Evolutionary conservation across 192 early-diverging fungal genomes (phyloP), one percentile per base, ranked within the genome.

Genomic region (Coemansia sp.): DNA sequence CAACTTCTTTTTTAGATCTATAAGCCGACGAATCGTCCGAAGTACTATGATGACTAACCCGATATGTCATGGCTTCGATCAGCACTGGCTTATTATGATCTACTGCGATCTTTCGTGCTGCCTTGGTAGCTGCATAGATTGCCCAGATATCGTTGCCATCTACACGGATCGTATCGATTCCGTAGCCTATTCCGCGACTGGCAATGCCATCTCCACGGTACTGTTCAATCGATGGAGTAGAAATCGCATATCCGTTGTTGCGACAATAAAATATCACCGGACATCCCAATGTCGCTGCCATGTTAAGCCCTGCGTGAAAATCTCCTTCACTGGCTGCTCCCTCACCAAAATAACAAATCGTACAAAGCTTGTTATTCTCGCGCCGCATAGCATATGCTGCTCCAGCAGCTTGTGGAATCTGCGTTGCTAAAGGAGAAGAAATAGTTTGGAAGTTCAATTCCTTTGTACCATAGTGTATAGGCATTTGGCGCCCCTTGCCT

Each of bases 131-230:
- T 50, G 91, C 92, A 63, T 96, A 97, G n/a, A 95, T 90, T 4
- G 94, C 95, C 91, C 95, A 87, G 18, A 93, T 85, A 64, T 99
- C 96, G 80, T 99, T 99, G 48, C 96, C 96, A 55, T 99, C 96
- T 13, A 97, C 92, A 19, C 96, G 87, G 54, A 97, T 90, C 5
- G 93, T 94, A 72, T 92, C 88, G 54, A 99, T 96, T 17, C 96
- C 96, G 61, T 99, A 99, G 5, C 96, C 96, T 41, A 92, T 85
- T 29, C 94, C 96, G 33, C 94, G 85, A 29, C 80, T 83, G 23
- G 94, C 94, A 60, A 99, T 95, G 37, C 96, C 96, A 60, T 99
- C 96, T 28, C 96, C 96, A 54, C 89, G 84, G 72, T 96, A 99
- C 76, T 99, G 96, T 53, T 99, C 96, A 25, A 80, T 76, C 17